Evolutionary conservation across 2,329 filamentous ascomycete species (phyloP), one percentile per base, ranked within the genome.

Genomic region (Cercospora sojina): DNA sequence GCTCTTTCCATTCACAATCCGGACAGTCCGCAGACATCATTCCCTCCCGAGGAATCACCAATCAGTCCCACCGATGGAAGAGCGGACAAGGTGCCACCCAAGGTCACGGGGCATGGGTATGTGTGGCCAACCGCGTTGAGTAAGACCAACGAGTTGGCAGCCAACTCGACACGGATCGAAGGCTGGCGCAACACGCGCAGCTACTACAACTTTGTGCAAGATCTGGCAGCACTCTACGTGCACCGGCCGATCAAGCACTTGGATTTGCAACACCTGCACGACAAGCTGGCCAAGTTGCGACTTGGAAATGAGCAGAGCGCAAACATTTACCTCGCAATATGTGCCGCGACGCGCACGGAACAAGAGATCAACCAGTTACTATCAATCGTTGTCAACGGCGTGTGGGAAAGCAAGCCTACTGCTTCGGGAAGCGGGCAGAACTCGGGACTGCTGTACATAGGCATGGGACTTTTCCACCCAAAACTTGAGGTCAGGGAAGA

Each of bases 111-210:
- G 0, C 95, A 98, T 77, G 95, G 95, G 47, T 98, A 96, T 76
- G 94, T 99, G 35, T 99, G 95, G 95, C 81, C 90, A 3, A 92
- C 97, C 73, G 92, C 97, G 64, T 82, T 84, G 47, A 85, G 90
- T 7, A 94, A 92, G 79, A 86, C 91, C 73, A 90, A 89, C 73
- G 95, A 99, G 79, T 86, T 99, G 41, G 91, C 93, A 16, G 94
- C 93, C 3, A 97, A 96, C 68, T 92, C 95, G 56, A 92, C 91
- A 65, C 86, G 95, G 64, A 96, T 99, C 68, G 95, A 99, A 81
- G 95, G 94, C 64, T 99, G 95, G 95, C 88, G 95, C 72, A 96
- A 92, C 70, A 98, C 95, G 1, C 86, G 95, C 67, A 96, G 92
- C 75, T 99, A 99, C 77, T 97, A 96, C 80, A 93, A 91, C 71